Percentiles rank a stretch among this genome's conserved stretches.
phyloP scores from a whole-genome alignment of 2,329 filamentous ascomycete genomes.

The Fusarium sp. region DNA sequence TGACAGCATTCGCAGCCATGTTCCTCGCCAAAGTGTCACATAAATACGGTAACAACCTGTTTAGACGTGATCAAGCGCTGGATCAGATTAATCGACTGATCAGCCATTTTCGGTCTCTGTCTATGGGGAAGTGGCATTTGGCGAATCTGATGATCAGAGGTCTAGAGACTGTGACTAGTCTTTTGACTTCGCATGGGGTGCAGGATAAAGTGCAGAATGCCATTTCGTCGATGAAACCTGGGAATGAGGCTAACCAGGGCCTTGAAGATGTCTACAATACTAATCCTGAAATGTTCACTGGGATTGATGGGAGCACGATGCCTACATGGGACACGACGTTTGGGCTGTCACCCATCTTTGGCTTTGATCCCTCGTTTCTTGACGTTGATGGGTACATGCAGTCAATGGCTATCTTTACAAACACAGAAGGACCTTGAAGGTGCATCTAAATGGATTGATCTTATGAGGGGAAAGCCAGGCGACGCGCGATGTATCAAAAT shows the following conservation, averaged over 20 bases:
- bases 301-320: conserved; percentile 23
- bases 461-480: too few relatives aligned
- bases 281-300: conserved; percentile 3
- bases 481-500: too few relatives aligned
- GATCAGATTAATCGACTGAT: conserved; percentile 50
- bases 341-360: conserved; percentile 42
- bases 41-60: conserved; percentile 51
- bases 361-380: conserved; percentile 37
- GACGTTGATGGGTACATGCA: conserved; percentile 27
- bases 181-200: background rate
- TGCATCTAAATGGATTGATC: too few relatives aligned
- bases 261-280: background rate
- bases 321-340: conserved; percentile 40
- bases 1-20: conserved; percentile 62
- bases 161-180: conserved; percentile 45
- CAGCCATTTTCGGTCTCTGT: conserved; percentile 49
- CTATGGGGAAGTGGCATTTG: conserved; percentile 55
- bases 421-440: background rate
- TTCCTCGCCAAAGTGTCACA: conserved; percentile 58
- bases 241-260: background rate
- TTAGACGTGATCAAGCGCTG: conserved; percentile 48
- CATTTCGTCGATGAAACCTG: background rate
- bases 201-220: background rate
- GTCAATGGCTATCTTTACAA: conserved; percentile 28
- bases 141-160: conserved; percentile 57